A percentile compares a stretch with the other conserved stretches of the same genome.
These are phyloP conservation scores for Fusarium sp. DNA, from an alignment of 2,329 filamentous ascomycete genomes.

Conservation along the genomic window DNA sequence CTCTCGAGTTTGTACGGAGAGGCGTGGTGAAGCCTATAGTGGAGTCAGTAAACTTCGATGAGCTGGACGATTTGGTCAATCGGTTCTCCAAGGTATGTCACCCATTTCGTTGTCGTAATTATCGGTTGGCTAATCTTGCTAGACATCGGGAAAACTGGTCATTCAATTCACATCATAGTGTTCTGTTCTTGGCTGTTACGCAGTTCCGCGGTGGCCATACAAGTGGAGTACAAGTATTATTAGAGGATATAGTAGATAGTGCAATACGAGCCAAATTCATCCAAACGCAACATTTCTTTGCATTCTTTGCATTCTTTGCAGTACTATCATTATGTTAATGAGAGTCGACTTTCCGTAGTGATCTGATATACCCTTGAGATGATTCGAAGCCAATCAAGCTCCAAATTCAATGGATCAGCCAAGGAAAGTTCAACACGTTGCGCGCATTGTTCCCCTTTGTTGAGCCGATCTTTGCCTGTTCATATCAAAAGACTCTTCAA, in stretches of 20 bases:
- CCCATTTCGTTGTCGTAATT: background rate
- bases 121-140: background rate
- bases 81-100: background rate
- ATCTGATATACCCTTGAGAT: background rate
- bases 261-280: background rate
- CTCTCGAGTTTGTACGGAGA: constrained; percentile 53
- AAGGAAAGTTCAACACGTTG: background rate
- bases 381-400: too few species aligned
- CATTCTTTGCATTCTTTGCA: background rate
- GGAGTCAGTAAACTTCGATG: background rate
- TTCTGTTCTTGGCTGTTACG: too few species aligned
- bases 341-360: background rate
- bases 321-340: too few species aligned
- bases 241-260: background rate
- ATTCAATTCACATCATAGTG: constrained; percentile 2
- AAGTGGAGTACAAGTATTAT: background rate
- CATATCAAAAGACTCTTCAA: background rate
- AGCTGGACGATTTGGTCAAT: background rate
- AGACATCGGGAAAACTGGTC: constrained; percentile 18
- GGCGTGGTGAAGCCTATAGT: constrained; percentile 29
- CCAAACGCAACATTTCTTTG: accelerated
- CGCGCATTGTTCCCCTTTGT: background rate
- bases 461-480: background rate
- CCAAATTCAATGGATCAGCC: too few species aligned
- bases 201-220: background rate